Base-by-base conservation (phyloP, 768 basidiomycete genomes). In the Amanita thiersii region DNA sequence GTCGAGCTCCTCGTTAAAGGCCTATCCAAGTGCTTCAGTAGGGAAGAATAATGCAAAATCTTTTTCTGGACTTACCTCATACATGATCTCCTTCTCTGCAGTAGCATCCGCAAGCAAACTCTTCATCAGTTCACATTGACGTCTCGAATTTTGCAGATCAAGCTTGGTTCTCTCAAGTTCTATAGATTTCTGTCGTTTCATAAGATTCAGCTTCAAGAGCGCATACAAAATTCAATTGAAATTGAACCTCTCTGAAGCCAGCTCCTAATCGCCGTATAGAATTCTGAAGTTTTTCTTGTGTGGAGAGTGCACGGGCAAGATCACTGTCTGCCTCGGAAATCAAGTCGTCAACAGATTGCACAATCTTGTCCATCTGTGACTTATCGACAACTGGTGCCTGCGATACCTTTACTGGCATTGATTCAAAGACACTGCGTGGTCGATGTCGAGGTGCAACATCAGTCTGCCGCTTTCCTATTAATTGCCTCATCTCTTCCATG, bases 1-100 rank as follows among this genome's bases (percentile, higher is more conserved):
- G 49, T 92, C 90, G 23, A 96, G 70, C 57, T 94, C 91, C 55
- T 91, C 89, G 57, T 96, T 94, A 65, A 96, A 93, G 2, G 88
- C 86, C 90, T 93, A 47, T 38, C 9, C 35, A 38, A 32, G 38
- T 23, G n/a, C 37, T 21, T 51, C 26, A 33, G 39, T 17, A 39
- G 26, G 18, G 21, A 20, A 11, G 35, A 17, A 15, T 17, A 36
- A 12, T 6, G 24, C 36, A 32, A 12, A 32, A 8, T 35, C 29
- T 21, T 26, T 1, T 25, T 33, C 12, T 30, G 31, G 1, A 11
- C 49, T 42, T 49, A 91, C 90, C 70, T 91, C 86, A 49, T 92
- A 93, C 75, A 94, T 84, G 57, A 90, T 86, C 53, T 92, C 87
- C 60, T 93, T 86, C 65, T 96, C 92, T 1, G 79, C 72, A 6